A percentile compares a stretch with the other conserved stretches of the same genome.
These are phyloP conservation scores for Exophiala aquamarina DNA, from an alignment of 2,329 filamentous ascomycete species.

Conservation along the genomic window DNA sequence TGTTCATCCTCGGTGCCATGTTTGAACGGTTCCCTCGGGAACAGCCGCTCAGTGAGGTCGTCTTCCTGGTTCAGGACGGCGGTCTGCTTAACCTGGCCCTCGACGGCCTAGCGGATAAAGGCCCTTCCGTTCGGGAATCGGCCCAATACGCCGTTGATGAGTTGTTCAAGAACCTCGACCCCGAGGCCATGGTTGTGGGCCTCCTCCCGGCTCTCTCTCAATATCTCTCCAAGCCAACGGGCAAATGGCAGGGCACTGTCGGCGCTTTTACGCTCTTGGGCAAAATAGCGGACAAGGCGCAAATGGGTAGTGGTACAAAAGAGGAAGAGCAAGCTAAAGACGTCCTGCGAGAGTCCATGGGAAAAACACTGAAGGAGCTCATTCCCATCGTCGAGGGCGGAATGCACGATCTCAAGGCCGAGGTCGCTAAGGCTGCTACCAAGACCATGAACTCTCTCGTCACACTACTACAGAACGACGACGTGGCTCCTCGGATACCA, in stretches of 20 bases:
- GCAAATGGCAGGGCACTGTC: conserved; percentile 96
- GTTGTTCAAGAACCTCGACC: conserved; percentile 73
- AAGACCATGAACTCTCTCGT: conserved; percentile 91
- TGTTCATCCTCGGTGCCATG: conserved; percentile 90
- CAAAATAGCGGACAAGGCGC: conserved; percentile 92
- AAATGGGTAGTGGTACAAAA: conserved; percentile 78
- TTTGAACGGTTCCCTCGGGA: conserved; percentile 84
- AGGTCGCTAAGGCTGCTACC: conserved; percentile 80
- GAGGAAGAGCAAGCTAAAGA: conserved; percentile 88
- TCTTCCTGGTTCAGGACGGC: conserved; percentile 79
- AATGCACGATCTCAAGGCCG: conserved; percentile 94
- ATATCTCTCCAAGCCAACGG: conserved; percentile 80
- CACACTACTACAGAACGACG: conserved; percentile 90
- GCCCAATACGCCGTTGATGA: conserved; percentile 93
- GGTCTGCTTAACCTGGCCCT: conserved; percentile 71
- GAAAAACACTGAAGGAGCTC: conserved; percentile 77
- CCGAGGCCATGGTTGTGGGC: conserved; percentile 80
- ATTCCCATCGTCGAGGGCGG: conserved; percentile 89
- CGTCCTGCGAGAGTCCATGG: conserved; percentile 85
- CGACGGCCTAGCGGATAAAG: conserved; percentile 88
- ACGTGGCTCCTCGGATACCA: conserved; percentile 88
- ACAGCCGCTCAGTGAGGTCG: conserved; percentile 75
- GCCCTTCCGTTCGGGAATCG: conserved; percentile 80
- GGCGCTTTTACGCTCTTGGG: conserved; percentile 82
- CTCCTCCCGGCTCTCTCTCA: conserved; percentile 72